A percentile compares a stretch with the other conserved stretches of the same genome.
These are phyloP conservation scores for Trichoderma oligosporum DNA, from an alignment of 2,329 filamentous ascomycete genomes.

Conservation along the genomic window DNA sequence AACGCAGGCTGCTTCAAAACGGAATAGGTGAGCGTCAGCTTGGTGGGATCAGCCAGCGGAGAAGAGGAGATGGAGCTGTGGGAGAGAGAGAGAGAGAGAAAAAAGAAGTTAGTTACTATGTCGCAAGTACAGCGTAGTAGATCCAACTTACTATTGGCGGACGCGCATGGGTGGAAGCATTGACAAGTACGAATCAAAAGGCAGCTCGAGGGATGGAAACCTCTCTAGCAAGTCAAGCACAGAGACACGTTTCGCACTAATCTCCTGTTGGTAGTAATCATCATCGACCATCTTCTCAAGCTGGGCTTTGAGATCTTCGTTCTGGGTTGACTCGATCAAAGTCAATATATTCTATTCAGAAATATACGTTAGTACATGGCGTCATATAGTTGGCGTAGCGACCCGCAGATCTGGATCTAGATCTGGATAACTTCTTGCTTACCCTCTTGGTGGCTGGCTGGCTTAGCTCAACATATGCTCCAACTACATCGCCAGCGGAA, in stretches of 20 bases:
- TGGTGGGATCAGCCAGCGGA: constrained; percentile 54
- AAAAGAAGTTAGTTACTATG: neutral
- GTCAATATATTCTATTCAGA: constrained; percentile 35
- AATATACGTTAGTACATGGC: constrained; percentile 20
- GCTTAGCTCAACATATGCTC: constrained; percentile 68
- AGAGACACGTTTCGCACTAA: constrained; percentile 56
- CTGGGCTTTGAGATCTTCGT: constrained; percentile 41
- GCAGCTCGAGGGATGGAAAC: constrained; percentile 55
- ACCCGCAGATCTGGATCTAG: too few relatives aligned
- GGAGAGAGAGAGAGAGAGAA: too few relatives aligned
- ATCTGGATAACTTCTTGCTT: too few relatives aligned
- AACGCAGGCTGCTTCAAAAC: constrained; percentile 57
- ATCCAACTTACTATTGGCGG: constrained; percentile 57
- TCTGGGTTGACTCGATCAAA: constrained; percentile 46
- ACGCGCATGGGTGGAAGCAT: constrained; percentile 75
- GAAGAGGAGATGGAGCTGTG: constrained; percentile 69
- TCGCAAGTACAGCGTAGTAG: too few relatives aligned
- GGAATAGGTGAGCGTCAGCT: constrained; percentile 64
- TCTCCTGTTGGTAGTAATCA: constrained; percentile 44
- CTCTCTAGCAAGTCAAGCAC: constrained; percentile 67
- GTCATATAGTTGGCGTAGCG: neutral
- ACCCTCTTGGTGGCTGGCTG: constrained; percentile 68
- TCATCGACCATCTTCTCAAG: constrained; percentile 48
- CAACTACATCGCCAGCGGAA: constrained; percentile 60
- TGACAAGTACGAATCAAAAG: constrained; percentile 63